These are phyloP conservation scores for Nicotiana undulata DNA, from an alignment of 257 asterid genomes.

Conservation along the genomic window DNA sequence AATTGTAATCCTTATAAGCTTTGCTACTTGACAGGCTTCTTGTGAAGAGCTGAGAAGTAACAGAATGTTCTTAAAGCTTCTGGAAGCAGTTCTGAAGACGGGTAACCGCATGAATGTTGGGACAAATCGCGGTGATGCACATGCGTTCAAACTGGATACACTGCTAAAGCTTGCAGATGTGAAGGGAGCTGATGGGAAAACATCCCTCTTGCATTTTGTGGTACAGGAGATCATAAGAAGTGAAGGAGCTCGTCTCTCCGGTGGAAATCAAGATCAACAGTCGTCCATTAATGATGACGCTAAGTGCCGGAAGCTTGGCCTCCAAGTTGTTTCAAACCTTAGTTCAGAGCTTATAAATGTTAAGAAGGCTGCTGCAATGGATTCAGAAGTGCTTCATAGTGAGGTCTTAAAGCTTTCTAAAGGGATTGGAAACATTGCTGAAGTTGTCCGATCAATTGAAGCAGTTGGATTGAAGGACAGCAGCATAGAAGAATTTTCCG, in stretches of 20 bases:
- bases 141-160: constrained; percentile 94
- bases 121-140: constrained; percentile 93
- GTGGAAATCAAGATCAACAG: constrained; percentile 29
- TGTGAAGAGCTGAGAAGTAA: constrained; percentile 82
- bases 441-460: constrained; percentile 32
- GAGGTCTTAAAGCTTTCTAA: constrained; percentile 67
- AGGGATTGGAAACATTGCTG: constrained; percentile 52
- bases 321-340: constrained; percentile 71
- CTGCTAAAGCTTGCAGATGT: constrained; percentile 90
- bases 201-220: constrained; percentile 91
- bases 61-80: constrained; percentile 86
- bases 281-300: constrained; percentile 40
- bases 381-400: constrained; percentile 70
- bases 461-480: constrained; percentile 19
- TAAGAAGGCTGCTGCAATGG: constrained; percentile 94
- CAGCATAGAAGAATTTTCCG: constrained; percentile 33
- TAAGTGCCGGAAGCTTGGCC: constrained; percentile 74
- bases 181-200: constrained; percentile 92
- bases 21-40: constrained; percentile 54
- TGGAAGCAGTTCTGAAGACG: constrained; percentile 93
- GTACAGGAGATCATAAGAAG: constrained; percentile 82
- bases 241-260: constrained; percentile 74
- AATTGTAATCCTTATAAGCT: neutral
- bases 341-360: constrained; percentile 67
- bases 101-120: constrained; percentile 99